A percentile compares a stretch with the other conserved stretches of the same genome.
These are phyloP conservation scores for Metschnikowia amazonensis DNA, from an alignment of 805 yeast genomes.

Conservation along the genomic window DNA sequence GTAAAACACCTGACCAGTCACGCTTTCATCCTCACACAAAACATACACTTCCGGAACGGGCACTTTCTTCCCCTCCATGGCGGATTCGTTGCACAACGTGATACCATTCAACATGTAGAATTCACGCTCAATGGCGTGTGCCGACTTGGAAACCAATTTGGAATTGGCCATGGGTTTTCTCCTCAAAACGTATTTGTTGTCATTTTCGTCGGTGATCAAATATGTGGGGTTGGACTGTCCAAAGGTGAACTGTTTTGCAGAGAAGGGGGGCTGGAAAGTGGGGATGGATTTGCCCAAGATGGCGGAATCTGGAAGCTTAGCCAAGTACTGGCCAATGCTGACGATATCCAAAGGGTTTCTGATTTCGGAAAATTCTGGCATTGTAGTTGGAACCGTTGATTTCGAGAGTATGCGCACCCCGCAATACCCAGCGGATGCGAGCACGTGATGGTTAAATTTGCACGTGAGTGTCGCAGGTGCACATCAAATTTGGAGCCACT, in stretches of 20 bases:
- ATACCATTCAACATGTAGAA: slow-evolving; percentile 46
- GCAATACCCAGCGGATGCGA: not conserved
- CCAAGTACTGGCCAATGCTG: slow-evolving; percentile 23
- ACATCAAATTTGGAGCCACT: too few species aligned
- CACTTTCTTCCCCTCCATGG: slow-evolving; percentile 24
- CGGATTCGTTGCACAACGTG: slow-evolving; percentile 24
- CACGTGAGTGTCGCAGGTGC: too few species aligned
- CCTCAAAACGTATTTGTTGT: slow-evolving; percentile 45
- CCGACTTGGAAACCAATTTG: slow-evolving; percentile 49
- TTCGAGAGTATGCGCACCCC: not conserved
- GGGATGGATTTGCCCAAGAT: slow-evolving; percentile 24
- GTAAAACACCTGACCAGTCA: slow-evolving; percentile 55
- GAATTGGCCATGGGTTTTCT: slow-evolving; percentile 53
- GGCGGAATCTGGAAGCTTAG: slow-evolving; percentile 14
- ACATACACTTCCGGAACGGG: slow-evolving; percentile 54
- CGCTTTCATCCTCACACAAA: slow-evolving; percentile 53
- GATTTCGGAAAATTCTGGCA: slow-evolving; percentile 29
- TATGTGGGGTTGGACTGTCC: slow-evolving; percentile 68
- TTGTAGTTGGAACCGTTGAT: too few species aligned
- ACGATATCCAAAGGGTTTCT: slow-evolving; percentile 31
- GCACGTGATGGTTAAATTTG: slow-evolving; percentile 1
- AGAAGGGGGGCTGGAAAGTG: slow-evolving; percentile 18
- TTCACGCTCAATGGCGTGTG: slow-evolving; percentile 63
- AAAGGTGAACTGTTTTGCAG: slow-evolving; percentile 50
- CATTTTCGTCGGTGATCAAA: slow-evolving; percentile 41